phyloP scores from a whole-genome alignment of 495 filamentous ascomycete genomes.

The Podospora pseudopauciseta region DNA sequence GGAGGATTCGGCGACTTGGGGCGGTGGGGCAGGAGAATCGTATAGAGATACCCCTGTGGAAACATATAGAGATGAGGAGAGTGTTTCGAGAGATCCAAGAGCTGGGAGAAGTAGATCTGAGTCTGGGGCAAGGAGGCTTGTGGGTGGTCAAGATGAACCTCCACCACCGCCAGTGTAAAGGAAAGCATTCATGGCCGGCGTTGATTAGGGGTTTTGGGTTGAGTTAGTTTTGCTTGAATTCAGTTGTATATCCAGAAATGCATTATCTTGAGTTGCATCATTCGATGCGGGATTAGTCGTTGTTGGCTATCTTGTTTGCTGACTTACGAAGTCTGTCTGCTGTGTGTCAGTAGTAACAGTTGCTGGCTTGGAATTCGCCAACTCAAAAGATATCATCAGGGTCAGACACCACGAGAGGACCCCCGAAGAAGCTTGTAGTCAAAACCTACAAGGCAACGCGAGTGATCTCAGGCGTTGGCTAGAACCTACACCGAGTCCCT shows the following conservation, averaged over 20 bases:
- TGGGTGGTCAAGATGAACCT: not conserved
- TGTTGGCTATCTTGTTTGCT: not conserved
- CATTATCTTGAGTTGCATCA: not conserved
- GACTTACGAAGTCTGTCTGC: too few species aligned
- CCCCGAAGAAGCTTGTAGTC: too few species aligned
- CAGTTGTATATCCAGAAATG: not conserved
- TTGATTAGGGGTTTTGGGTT: not conserved
- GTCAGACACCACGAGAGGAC: too few species aligned
- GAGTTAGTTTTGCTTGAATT: not conserved
- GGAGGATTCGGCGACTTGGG: conserved; percentile 1
- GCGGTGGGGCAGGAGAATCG: not conserved
- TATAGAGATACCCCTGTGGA: not conserved
- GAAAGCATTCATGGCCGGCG: not conserved
- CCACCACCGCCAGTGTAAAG: not conserved
- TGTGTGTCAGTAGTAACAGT: too few species aligned
- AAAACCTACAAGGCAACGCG: too few species aligned
- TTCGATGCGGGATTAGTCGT: not conserved
- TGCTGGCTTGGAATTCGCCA: too few species aligned
- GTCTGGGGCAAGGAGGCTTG: not conserved
- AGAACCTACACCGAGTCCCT: too few species aligned
- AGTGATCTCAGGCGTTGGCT: too few species aligned
- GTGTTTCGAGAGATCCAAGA: conserved; percentile 1
- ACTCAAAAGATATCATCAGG: too few species aligned
- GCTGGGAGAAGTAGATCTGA: not conserved
- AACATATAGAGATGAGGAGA: not conserved